Base-by-base conservation (phyloP, 306 rosid species). In the Rubus parviflorus region DNA sequence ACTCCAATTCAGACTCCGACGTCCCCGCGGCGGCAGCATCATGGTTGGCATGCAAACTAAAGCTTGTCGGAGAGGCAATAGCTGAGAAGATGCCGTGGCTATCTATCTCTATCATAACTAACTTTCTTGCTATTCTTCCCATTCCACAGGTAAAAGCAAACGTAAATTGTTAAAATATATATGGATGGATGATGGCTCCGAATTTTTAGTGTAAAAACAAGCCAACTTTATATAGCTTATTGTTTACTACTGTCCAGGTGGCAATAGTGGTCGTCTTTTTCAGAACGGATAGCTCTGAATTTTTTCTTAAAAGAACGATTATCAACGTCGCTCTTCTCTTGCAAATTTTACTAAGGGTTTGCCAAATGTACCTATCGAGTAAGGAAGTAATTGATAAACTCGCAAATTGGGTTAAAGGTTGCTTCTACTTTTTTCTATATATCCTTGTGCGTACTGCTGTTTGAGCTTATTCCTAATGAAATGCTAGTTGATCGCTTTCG, bases 301-400 rank as follows among this genome's bases (percentile, higher is more conserved):
- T 58, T 23, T 11, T 20, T 3, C 22, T 7, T 0, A 30, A 38
- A 13, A 42, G 45, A 11, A 19, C 42, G 53, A 48, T 54, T 42
- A 42, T 82, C 48, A 73, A 76, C 37, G 20, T 61, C 37, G 1
- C 66, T 61, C 64, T 77, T 58, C 23, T 77, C 22, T 7, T 69
- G 0, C 85, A 82, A 68, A 73, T 57, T 73, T 14, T 82, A 7
- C 85, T 69, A 11, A 73, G 69, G 54, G 10, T 58, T 25, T 7
- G 61, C 5, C 79, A 81, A 14, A 72, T 82, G 6, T 73, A 56
- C 58, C 56, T 51, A 51, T 51, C 56, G 17, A 51, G 56, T 20
- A 51, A 0, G 56, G 17, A 16, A 51, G 0, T 51, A 0, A 25
- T 25, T 25, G 3, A 51, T 15, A 5, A 0, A 8, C 5, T 0